These are phyloP conservation scores for Colletotrichum sp. DNA, from an alignment of 2,329 filamentous ascomycete species.

Conservation along the genomic window DNA sequence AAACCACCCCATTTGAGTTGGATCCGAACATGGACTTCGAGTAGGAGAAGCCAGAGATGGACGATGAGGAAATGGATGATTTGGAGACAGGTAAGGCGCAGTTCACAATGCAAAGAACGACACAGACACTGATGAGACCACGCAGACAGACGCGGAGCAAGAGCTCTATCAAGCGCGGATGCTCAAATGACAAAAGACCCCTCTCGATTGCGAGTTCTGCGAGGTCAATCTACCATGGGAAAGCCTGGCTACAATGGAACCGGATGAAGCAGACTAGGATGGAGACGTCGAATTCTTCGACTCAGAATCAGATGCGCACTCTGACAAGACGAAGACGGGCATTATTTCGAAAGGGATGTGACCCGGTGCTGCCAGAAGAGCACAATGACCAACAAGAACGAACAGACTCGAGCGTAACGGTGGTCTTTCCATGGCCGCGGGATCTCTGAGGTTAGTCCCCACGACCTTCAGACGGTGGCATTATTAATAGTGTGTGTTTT, in stretches of 20 bases:
- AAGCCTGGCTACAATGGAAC: not conserved
- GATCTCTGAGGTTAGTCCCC: no score
- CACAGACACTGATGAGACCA: not conserved
- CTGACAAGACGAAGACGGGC: no score
- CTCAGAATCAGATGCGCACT: not conserved
- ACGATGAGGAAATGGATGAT: not conserved
- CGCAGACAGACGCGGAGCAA: not conserved
- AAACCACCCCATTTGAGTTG: not conserved
- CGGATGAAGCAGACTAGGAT: not conserved
- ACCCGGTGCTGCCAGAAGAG: no score
- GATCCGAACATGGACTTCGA: not conserved
- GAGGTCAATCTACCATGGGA: not conserved
- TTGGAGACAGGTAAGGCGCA: not conserved
- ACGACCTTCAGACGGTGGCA: not conserved
- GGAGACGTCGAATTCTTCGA: not conserved
- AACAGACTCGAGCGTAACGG: no score
- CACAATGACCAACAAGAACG: no score
- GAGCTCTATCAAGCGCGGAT: not conserved
- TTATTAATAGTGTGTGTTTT: not conserved
- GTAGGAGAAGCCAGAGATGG: not conserved
- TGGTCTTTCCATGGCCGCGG: no score
- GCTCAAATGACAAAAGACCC: not conserved
- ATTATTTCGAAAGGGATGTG: no score
- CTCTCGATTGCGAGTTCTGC: not conserved
- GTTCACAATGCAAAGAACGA: not conserved